Percentiles rank a stretch among this genome's conserved stretches.
Conservation (phyloP, 257 asterid genomes). For the Euphrasia confusa region DNA sequence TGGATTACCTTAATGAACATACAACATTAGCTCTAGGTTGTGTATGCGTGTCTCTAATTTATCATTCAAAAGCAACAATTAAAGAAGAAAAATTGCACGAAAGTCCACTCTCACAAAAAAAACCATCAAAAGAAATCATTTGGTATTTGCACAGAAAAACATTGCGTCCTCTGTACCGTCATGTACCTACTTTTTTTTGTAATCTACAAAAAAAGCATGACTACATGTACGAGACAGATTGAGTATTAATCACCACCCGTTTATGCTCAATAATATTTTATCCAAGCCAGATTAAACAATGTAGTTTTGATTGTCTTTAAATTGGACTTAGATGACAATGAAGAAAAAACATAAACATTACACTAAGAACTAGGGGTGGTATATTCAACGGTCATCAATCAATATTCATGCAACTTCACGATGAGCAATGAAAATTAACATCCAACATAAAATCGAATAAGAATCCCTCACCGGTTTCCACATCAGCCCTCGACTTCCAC, state of each 20-base stretch:
- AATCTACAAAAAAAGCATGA: no score
- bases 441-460: constrained; percentile 14
- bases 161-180: no score
- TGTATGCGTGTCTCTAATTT: not conserved
- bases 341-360: no score
- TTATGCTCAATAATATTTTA: no score
- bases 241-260: no score
- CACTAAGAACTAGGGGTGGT: not conserved
- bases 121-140: no score
- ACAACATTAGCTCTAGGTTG: constrained; percentile 2
- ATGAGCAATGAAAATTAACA: constrained; percentile 13
- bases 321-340: no score
- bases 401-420: not conserved
- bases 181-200: no score
- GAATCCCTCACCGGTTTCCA: constrained; percentile 66
- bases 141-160: no score
- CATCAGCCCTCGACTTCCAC: constrained; percentile 73
- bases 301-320: no score
- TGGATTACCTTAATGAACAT: constrained; percentile 9
- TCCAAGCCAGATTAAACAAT: no score
- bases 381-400: constrained; percentile 21
- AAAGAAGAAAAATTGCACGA: not conserved
- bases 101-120: not conserved
- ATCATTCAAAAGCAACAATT: constrained; percentile 8
- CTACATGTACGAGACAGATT: no score